A percentile compares a stretch with the other conserved stretches of the same genome.
These are phyloP conservation scores for Schizosaccharomyces cryophilus DNA, from an alignment of 805 yeast species.

Conservation along the genomic window DNA sequence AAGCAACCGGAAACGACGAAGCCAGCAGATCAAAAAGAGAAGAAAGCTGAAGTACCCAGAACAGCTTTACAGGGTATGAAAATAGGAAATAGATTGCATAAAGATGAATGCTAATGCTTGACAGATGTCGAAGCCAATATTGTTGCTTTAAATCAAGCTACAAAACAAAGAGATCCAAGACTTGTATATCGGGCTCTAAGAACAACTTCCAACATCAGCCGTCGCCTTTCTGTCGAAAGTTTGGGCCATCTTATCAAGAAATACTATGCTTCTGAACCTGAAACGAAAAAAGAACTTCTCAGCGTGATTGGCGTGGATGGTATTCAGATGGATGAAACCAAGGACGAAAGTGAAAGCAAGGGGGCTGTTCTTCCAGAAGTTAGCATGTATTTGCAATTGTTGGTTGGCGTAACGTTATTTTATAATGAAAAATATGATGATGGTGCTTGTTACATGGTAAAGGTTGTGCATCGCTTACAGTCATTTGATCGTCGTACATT, in stretches of 20 bases:
- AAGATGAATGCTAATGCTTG: background rate
- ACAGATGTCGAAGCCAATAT: background rate
- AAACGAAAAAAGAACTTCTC: background rate
- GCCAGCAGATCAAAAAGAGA: background rate
- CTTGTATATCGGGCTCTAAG: constrained; percentile 67
- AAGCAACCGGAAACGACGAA: background rate
- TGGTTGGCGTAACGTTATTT: background rate
- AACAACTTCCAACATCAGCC: constrained; percentile 53
- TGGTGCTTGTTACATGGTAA: background rate
- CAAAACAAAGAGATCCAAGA: constrained; percentile 57
- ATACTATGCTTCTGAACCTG: constrained; percentile 24
- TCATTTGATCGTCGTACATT: constrained; percentile 56
- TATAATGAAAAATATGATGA: background rate
- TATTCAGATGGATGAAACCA: background rate
- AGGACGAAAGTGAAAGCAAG: background rate
- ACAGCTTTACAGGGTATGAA: background rate
- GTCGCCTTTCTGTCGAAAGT: constrained; percentile 29
- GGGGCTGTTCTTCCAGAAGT: background rate
- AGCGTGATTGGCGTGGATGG: background rate
- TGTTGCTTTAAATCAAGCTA: constrained; percentile 25
- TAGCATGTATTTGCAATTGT: background rate
- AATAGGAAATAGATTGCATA: background rate
- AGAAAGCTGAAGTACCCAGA: background rate
- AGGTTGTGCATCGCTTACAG: constrained; percentile 23
- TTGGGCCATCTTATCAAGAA: constrained; percentile 30